These are phyloP conservation scores for Ophiocordyceps unilateralis DNA, from an alignment of 2,329 filamentous ascomycete species.

Conservation along the genomic window DNA sequence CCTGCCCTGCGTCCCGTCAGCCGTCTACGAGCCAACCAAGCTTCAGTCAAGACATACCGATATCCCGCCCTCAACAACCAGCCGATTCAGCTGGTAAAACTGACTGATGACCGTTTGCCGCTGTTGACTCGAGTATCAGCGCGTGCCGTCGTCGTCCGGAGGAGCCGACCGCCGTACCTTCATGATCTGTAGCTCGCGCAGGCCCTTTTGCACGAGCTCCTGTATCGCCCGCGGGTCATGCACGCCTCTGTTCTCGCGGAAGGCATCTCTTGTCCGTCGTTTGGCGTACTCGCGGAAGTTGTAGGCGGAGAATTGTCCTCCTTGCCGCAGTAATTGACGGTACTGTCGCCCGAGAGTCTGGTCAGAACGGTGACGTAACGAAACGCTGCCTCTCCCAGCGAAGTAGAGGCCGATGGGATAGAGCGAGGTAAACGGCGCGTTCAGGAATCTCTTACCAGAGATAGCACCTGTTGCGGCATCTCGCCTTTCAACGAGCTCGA, in stretches of 20 bases:
- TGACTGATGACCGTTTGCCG: slow-evolving; percentile 89
- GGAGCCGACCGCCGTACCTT: slow-evolving; percentile 43
- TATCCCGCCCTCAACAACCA: slow-evolving; percentile 83
- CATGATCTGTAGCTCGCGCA: slow-evolving; percentile 73
- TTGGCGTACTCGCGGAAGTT: slow-evolving; percentile 97
- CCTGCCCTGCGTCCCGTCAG: slow-evolving; percentile 36
- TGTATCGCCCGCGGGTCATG: slow-evolving; percentile 63
- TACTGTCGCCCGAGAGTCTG: slow-evolving; percentile 38
- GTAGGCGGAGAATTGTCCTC: slow-evolving; percentile 77
- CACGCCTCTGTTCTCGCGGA: slow-evolving; percentile 61
- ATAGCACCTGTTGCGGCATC: slow-evolving; percentile 38
- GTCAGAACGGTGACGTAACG: background rate
- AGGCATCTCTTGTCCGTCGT: slow-evolving; percentile 78
- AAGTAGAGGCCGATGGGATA: background rate
- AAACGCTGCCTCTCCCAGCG: background rate
- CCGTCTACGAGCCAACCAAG: background rate
- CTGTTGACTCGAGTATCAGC: slow-evolving; percentile 25
- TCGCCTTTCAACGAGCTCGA: slow-evolving; percentile 28
- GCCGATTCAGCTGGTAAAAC: slow-evolving; percentile 79
- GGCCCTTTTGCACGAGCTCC: slow-evolving; percentile 73
- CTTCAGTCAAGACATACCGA: slow-evolving; percentile 33
- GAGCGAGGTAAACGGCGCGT: too few species aligned
- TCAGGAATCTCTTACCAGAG: slow-evolving; percentile 22
- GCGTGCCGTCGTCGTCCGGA: slow-evolving; percentile 3
- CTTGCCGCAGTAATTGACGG: slow-evolving; percentile 75